A percentile compares a stretch with the other conserved stretches of the same genome.
Conservation (phyloP, 2,329 filamentous ascomycete species). For the Pseudogymnoascus sp. region DNA sequence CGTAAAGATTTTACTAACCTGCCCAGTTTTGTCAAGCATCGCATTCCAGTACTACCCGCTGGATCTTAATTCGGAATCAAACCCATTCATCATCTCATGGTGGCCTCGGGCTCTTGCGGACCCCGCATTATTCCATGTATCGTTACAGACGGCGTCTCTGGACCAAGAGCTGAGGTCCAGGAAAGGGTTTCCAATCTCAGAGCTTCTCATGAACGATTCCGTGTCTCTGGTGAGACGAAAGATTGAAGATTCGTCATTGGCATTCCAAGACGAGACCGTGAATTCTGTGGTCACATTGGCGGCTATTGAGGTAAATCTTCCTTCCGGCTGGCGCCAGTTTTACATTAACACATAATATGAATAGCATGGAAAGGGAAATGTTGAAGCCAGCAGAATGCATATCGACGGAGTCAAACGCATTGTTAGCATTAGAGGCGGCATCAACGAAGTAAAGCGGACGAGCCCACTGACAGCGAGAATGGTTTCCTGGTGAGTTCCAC, state of each 20-base stretch:
- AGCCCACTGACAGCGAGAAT: slow-evolving; percentile 44
- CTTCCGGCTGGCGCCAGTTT: background rate
- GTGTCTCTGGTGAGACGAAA: slow-evolving; percentile 44
- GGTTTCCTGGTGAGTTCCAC: background rate
- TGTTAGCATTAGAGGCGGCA: slow-evolving; percentile 43
- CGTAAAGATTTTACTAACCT: slow-evolving; percentile 13
- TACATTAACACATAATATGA: slow-evolving; percentile 3
- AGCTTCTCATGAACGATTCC: slow-evolving; percentile 49
- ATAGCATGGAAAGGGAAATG: slow-evolving; percentile 47
- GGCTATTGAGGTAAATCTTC: slow-evolving; percentile 43
- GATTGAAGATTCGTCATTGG: slow-evolving; percentile 37
- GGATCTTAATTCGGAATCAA: slow-evolving; percentile 43
- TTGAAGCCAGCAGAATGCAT: slow-evolving; percentile 37
- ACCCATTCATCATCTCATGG: slow-evolving; percentile 52
- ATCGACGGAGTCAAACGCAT: slow-evolving; percentile 42
- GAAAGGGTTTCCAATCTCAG: slow-evolving; percentile 45
- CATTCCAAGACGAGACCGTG: slow-evolving; percentile 46
- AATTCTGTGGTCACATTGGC: slow-evolving; percentile 50
- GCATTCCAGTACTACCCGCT: slow-evolving; percentile 53
- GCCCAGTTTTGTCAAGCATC: slow-evolving; percentile 46
- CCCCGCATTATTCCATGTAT: slow-evolving; percentile 50
- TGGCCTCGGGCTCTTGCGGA: slow-evolving; percentile 50
- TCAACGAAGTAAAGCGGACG: slow-evolving; percentile 37
- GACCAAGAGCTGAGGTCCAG: slow-evolving; percentile 45
- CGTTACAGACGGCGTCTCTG: slow-evolving; percentile 49